Evolutionary conservation across 2,329 filamentous ascomycete species (phyloP).

Genomic region (Seiridium cupressi): DNA sequence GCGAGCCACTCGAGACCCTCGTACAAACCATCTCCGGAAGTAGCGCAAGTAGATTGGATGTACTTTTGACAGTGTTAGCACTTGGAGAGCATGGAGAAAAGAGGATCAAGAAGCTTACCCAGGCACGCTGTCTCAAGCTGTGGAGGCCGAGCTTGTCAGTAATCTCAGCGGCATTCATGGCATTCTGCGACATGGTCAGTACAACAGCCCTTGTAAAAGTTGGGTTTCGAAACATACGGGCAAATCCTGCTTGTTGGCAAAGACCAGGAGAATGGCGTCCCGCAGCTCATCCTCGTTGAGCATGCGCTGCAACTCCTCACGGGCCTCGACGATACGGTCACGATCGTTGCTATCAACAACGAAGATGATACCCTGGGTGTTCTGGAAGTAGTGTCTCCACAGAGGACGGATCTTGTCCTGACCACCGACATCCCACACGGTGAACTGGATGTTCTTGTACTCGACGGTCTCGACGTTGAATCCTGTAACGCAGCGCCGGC

Average conservation of each 20-base stretch:
- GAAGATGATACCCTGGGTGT: conserved; percentile 99
- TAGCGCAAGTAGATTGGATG: conserved; percentile 99
- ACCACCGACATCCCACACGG: conserved; percentile 99
- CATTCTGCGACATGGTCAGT: conserved; percentile 64
- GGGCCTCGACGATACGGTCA: conserved; percentile 94
- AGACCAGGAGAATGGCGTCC: conserved; percentile 14
- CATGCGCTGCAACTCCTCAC: conserved; percentile 96
- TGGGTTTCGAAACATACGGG: conserved; percentile 59
- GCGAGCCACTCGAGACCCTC: conserved; percentile 96
- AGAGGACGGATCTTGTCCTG: conserved; percentile 99
- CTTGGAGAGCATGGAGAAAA: not conserved
- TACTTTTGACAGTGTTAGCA: conserved; percentile 56
- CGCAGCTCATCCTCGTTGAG: conserved; percentile 58
- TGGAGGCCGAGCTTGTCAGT: conserved; percentile 99
- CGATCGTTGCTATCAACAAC: conserved; percentile 99
- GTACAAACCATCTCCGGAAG: conserved; percentile 98
- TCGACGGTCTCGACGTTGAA: conserved; percentile 99
- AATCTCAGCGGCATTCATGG: conserved; percentile 99
- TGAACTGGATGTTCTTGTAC: conserved; percentile 99
- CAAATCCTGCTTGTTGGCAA: conserved; percentile 85
- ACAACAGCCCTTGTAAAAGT: not conserved
- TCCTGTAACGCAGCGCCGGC: conserved; percentile 46
- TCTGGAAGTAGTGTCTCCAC: conserved; percentile 99
- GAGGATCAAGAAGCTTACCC: conserved; percentile 65
- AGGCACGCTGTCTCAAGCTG: conserved; percentile 96